Percentiles rank a stretch among this genome's conserved stretches.
Conservation (phyloP, 805 yeast genomes). For the Metschnikowia bowlesiae region DNA sequence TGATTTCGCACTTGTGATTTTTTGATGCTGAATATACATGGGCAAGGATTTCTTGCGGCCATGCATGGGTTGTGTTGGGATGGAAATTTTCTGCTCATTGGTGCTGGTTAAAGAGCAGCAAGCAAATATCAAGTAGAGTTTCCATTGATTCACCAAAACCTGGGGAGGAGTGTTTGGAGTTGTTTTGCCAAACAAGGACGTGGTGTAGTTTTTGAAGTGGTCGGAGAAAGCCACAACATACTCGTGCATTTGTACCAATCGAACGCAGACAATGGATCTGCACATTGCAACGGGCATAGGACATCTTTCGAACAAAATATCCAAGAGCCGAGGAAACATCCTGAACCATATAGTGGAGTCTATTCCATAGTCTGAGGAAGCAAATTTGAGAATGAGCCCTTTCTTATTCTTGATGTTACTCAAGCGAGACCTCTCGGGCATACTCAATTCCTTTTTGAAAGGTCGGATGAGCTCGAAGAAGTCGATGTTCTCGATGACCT, state of each 20-base stretch:
- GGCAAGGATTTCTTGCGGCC: conserved; percentile 76
- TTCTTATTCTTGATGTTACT: conserved; percentile 59
- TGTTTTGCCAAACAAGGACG: conserved; percentile 33
- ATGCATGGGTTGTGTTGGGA: conserved; percentile 49
- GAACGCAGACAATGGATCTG: conserved; percentile 82
- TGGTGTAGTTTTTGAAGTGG: conserved; percentile 32
- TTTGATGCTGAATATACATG: conserved; percentile 80
- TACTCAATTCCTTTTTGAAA: conserved; percentile 49
- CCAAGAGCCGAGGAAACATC: conserved; percentile 71
- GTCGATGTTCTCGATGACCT: conserved; percentile 68
- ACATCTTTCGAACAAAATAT: conserved; percentile 68
- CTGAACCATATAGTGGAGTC: conserved; percentile 97
- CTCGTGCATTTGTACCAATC: conserved; percentile 83
- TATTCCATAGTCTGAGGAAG: conserved; percentile 90
- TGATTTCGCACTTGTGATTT: conserved; percentile 87
- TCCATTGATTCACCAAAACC: conserved; percentile 79
- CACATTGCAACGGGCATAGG: conserved; percentile 94
- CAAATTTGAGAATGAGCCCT: conserved; percentile 68
- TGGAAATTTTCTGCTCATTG: conserved; percentile 68
- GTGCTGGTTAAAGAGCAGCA: conserved; percentile 90
- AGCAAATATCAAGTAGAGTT: conserved; percentile 81
- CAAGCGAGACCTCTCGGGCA: conserved; percentile 74
- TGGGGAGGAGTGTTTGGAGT: conserved; percentile 51
- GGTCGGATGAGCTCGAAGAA: conserved; percentile 57
- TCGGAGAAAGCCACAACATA: conserved; percentile 54